Percentiles rank a stretch among this genome's conserved stretches.
These are phyloP conservation scores for Ceratopteris richardii DNA, from an alignment of 75 land plant species.

Conservation along the genomic window DNA sequence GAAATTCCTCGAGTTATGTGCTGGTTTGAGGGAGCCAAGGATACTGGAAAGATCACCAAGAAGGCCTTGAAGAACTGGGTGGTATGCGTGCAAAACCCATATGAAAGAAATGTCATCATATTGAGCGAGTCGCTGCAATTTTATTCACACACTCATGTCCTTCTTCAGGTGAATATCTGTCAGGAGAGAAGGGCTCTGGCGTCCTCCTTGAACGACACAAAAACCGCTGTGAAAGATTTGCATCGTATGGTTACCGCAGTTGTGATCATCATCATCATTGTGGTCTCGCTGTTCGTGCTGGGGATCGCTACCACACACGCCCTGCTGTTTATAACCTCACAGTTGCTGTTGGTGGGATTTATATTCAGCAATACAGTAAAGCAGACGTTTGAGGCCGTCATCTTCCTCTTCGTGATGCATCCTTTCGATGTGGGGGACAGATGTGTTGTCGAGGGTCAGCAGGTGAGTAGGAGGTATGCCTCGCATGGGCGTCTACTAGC, in stretches of 20 bases:
- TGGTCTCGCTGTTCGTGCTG: conserved; percentile 64
- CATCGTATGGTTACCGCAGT: conserved; percentile 59
- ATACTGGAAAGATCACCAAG: conserved; percentile 33
- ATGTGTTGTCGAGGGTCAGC: no score
- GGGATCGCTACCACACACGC: conserved; percentile 72
- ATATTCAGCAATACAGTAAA: conserved; percentile 91
- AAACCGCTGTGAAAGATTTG: conserved; percentile 85
- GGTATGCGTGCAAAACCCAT: no score
- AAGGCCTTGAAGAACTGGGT: conserved; percentile 39
- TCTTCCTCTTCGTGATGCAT: no score
- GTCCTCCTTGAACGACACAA: conserved; percentile 79
- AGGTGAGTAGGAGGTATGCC: no score
- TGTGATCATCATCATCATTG: conserved; percentile 38
- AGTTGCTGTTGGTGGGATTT: conserved; percentile 72
- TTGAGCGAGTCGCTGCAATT: no score
- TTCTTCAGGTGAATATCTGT: conserved; percentile 84
- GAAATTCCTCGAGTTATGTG: conserved; percentile 25
- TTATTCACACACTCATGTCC: no score
- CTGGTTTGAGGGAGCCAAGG: conserved; percentile 35
- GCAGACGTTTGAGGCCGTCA: conserved; percentile 73
- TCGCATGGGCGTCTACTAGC: no score
- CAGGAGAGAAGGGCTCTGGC: conserved; percentile 78
- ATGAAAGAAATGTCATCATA: no score
- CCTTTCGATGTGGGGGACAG: no score
- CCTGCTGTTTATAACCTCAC: conserved; percentile 65